Conservation (phyloP, 306 rosid species). For the Cicer arietinum region DNA sequence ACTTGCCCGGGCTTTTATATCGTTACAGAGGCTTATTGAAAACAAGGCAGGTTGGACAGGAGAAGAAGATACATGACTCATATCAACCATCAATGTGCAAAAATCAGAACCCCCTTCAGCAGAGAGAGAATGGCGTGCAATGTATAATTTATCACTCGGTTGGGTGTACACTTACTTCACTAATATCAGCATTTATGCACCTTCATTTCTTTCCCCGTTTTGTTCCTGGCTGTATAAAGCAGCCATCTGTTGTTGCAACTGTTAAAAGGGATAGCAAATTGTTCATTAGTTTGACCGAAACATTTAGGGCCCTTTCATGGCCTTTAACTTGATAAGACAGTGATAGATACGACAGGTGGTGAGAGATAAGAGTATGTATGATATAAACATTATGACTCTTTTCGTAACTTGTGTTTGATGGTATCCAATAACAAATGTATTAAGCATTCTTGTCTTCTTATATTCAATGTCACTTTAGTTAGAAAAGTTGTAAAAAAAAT, state of each 20-base stretch:
- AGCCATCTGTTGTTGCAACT: constrained; percentile 86
- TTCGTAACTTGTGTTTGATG: neutral
- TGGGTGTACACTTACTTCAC: constrained; percentile 55
- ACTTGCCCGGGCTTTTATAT: constrained; percentile 40
- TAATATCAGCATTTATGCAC: constrained; percentile 51
- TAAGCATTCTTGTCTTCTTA: too few relatives aligned
- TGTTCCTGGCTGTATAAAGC: constrained; percentile 61
- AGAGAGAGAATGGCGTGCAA: constrained; percentile 44
- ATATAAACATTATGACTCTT: neutral
- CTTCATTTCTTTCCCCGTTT: constrained; percentile 73
- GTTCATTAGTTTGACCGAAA: constrained; percentile 26
- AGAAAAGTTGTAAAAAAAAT: too few relatives aligned
- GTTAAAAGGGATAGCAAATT: constrained; percentile 44
- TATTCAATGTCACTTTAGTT: too few relatives aligned
- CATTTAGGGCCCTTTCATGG: constrained; percentile 8
- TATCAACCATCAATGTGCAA: constrained; percentile 48
- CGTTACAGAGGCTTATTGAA: constrained; percentile 44
- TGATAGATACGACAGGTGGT: neutral
- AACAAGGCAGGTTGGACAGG: constrained; percentile 51
- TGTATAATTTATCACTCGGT: constrained; percentile 56
- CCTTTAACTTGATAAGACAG: neutral
- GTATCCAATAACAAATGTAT: too few relatives aligned
- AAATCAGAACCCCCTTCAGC: constrained; percentile 45
- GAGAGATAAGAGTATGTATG: neutral
- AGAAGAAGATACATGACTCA: constrained; percentile 52